These are phyloP conservation scores for Plasmodium blacklocki DNA, from an alignment of 169 alveolate species.

Conservation along the genomic window DNA sequence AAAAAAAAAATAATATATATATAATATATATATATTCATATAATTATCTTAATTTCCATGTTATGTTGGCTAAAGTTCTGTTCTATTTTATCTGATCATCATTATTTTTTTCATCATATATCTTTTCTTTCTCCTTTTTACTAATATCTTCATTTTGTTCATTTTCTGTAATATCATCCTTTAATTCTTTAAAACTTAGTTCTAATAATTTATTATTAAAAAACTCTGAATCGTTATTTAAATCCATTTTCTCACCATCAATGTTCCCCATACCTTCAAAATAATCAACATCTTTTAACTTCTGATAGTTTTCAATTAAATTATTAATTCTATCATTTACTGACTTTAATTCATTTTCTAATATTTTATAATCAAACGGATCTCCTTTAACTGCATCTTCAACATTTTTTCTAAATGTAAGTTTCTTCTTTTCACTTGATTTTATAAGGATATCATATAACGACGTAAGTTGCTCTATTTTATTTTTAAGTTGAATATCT, in stretches of 20 bases:
- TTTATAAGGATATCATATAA: constrained; percentile 45
- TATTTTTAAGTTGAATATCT: constrained; percentile 63
- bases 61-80: too few species aligned
- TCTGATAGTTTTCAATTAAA: constrained; percentile 53
- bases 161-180: constrained; percentile 22
- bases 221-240: constrained; percentile 58
- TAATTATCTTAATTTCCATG: too few species aligned
- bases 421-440: constrained; percentile 50
- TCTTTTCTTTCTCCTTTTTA: constrained; percentile 13
- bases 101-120: not conserved
- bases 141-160: constrained; percentile 15
- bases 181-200: constrained; percentile 43
- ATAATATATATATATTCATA: too few species aligned
- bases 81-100: not conserved
- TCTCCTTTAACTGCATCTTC: constrained; percentile 67
- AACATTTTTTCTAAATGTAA: constrained; percentile 70
- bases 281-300: constrained; percentile 35
- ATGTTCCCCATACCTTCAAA: constrained; percentile 22
- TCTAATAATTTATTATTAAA: constrained; percentile 45
- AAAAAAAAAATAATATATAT: too few species aligned
- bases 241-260: constrained; percentile 1
- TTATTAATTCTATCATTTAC: constrained; percentile 57
- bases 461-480: constrained; percentile 55
- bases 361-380: constrained; percentile 40
- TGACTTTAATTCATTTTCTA: constrained; percentile 53